Percentiles rank a stretch among this genome's conserved stretches.
Evolutionary conservation across 2,329 filamentous ascomycete genomes (phyloP).

Genomic region (Neonectria hederae): DNA sequence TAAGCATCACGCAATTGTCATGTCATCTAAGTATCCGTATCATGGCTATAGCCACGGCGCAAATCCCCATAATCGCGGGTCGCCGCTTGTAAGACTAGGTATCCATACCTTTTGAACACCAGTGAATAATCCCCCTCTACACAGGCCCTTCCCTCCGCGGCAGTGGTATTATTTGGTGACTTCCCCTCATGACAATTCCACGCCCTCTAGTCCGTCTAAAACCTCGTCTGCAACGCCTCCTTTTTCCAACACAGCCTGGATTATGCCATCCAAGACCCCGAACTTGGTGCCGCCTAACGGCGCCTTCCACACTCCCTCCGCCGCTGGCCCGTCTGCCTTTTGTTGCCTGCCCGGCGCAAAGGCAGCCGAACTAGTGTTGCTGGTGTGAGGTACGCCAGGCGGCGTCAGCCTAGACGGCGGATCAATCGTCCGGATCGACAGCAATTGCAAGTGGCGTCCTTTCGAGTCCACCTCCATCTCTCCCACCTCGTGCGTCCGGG

Average conservation of each 20-base stretch:
- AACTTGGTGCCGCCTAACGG: constrained; percentile 85
- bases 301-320: constrained; percentile 85
- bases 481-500: constrained; percentile 34
- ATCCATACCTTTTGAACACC: constrained; percentile 24
- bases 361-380: constrained; percentile 58
- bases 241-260: constrained; percentile 78
- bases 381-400: constrained; percentile 72
- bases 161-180: constrained; percentile 5
- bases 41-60: constrained; percentile 29
- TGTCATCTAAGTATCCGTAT: constrained; percentile 3
- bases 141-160: constrained; percentile 8
- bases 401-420: constrained; percentile 78
- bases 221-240: constrained; percentile 89
- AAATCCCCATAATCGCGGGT: constrained; percentile 19
- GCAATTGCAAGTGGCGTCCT: constrained; percentile 62
- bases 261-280: constrained; percentile 75
- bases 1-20: constrained; percentile 47
- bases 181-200: constrained; percentile 67
- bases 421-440: constrained; percentile 78
- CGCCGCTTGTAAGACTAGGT: constrained; percentile 35
- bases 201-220: constrained; percentile 79
- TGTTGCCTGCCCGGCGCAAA: constrained; percentile 48
- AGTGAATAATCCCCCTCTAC: constrained; percentile 12
- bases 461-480: constrained; percentile 55
- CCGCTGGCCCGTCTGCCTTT: constrained; percentile 61